Evolutionary conservation across 495 filamentous ascomycete genomes (phyloP).

Genomic region (Aspergillus carlsbadensis): DNA sequence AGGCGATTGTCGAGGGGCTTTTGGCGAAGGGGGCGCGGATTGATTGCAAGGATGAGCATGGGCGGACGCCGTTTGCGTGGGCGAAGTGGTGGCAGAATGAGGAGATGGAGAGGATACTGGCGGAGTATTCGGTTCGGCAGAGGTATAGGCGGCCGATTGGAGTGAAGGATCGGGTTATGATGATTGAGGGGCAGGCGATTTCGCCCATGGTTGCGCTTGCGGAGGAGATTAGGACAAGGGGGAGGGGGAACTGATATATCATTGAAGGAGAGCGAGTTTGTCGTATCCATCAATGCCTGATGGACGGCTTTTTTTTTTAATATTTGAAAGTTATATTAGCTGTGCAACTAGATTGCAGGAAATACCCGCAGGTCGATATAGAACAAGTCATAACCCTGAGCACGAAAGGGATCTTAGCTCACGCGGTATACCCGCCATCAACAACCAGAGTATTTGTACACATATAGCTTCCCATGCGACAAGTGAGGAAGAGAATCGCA

Average conservation of each 20-base stretch:
- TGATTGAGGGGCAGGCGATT: no score
- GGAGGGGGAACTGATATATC: no score
- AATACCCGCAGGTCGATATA: background rate
- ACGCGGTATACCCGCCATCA: constrained; percentile 7
- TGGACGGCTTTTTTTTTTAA: no score
- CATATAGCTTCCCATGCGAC: constrained; percentile 11
- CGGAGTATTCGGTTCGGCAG: no score
- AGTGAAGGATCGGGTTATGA: no score
- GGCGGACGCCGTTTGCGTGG: constrained; percentile 1
- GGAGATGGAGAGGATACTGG: background rate
- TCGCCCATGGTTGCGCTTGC: no score
- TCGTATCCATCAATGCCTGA: no score
- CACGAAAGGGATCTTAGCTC: background rate
- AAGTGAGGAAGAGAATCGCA: constrained; percentile 2
- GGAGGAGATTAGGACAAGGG: no score
- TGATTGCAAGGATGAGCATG: background rate
- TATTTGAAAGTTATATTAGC: no score
- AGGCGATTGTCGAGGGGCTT: background rate
- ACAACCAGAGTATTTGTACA: constrained; percentile 2
- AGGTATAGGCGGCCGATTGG: no score
- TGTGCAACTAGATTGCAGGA: no score
- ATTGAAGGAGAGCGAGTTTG: no score
- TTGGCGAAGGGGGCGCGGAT: background rate
- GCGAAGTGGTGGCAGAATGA: background rate
- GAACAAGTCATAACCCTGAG: background rate